Percentiles rank a stretch among this genome's conserved stretches.
These are phyloP conservation scores for Melanomma pulvis-pyrius DNA, from an alignment of 495 filamentous ascomycete genomes.

Conservation along the genomic window DNA sequence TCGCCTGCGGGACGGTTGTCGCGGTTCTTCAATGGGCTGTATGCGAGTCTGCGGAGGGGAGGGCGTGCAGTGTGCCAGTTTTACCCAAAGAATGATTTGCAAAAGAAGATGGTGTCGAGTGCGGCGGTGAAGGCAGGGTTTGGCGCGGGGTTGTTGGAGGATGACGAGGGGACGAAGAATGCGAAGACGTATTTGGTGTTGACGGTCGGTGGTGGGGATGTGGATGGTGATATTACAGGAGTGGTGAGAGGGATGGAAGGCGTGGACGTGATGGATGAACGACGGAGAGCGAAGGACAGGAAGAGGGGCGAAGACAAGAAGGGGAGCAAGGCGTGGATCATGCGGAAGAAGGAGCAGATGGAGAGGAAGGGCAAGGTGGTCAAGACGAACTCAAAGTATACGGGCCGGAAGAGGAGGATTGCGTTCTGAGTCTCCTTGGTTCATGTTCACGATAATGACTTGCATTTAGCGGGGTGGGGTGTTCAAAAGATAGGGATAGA, in stretches of 20 bases:
- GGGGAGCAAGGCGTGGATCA: slow-evolving; percentile 85
- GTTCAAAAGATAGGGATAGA: slow-evolving; percentile 10
- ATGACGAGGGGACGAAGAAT: slow-evolving; percentile 94
- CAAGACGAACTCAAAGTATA: slow-evolving; percentile 87
- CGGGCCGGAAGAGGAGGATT: slow-evolving; percentile 78
- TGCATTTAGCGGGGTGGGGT: slow-evolving; percentile 27
- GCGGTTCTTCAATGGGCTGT: slow-evolving; percentile 91
- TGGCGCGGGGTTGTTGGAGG: slow-evolving; percentile 90
- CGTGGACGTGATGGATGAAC: slow-evolving; percentile 78
- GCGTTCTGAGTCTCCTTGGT: slow-evolving; percentile 50
- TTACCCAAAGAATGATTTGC: slow-evolving; percentile 92
- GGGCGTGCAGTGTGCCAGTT: slow-evolving; percentile 95
- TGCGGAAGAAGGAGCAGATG: slow-evolving; percentile 95
- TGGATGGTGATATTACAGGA: slow-evolving; percentile 77
- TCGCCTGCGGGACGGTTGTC: slow-evolving; percentile 71
- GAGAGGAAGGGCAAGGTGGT: slow-evolving; percentile 91
- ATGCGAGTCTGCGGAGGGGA: slow-evolving; percentile 78
- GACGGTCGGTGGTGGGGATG: slow-evolving; percentile 81
- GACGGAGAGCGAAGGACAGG: slow-evolving; percentile 54
- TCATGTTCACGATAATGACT: slow-evolving; percentile 4
- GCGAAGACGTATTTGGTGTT: slow-evolving; percentile 91
- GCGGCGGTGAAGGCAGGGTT: slow-evolving; percentile 94
- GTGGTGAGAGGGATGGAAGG: slow-evolving; percentile 85
- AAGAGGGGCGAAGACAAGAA: slow-evolving; percentile 63
- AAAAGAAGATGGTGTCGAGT: slow-evolving; percentile 84